Conservation (phyloP, 129 eudicot species). For the Helichrysum umbraculigerum region DNA sequence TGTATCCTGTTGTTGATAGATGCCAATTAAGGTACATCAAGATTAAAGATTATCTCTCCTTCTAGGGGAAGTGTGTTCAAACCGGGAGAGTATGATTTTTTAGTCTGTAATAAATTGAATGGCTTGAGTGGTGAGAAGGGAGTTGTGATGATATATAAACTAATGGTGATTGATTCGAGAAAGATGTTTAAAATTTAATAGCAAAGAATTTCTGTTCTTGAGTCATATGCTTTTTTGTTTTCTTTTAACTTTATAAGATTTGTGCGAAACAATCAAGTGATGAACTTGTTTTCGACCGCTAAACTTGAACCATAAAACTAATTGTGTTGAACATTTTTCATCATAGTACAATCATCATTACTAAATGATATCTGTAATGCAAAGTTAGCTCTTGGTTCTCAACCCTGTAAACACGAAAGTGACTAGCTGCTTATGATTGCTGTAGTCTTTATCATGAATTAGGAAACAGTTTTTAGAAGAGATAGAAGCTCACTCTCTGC, state of each 20-base stretch:
- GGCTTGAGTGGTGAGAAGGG: background rate
- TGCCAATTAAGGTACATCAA: background rate
- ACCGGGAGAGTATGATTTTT: background rate
- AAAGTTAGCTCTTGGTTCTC: background rate
- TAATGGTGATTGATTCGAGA: background rate
- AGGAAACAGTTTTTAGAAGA: background rate
- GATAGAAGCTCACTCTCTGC: background rate
- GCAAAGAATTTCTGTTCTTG: background rate
- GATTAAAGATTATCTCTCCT: no score
- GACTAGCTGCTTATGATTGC: background rate
- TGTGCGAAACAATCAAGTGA: background rate
- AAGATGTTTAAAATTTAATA: no score
- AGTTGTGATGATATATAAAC: background rate
- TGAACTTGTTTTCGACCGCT: background rate
- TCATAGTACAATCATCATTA: background rate
- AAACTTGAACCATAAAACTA: background rate
- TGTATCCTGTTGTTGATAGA: background rate
- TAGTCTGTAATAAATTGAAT: background rate
- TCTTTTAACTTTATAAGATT: no score
- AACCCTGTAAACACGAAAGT: background rate
- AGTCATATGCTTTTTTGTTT: background rate
- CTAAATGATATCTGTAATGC: background rate
- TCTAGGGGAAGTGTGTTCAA: constrained; percentile 1
- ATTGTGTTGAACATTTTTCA: background rate
- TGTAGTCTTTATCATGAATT: background rate